These are phyloP conservation scores for Cymbopogon flexuosus DNA, from an alignment of 202 grass and related monocot species.

Conservation along the genomic window DNA sequence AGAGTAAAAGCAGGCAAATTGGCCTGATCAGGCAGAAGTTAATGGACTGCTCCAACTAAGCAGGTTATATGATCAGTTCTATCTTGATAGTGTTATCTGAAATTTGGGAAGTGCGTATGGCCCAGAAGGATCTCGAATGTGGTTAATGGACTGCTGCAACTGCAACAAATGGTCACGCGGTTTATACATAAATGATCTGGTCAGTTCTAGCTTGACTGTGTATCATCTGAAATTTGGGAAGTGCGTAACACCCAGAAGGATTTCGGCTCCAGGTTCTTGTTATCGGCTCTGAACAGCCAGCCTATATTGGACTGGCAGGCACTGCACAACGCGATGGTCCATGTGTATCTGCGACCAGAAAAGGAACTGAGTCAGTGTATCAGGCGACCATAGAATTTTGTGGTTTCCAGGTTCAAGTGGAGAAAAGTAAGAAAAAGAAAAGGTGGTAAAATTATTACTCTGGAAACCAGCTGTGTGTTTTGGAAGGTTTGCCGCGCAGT, in stretches of 20 bases:
- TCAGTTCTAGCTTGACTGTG: slow-evolving; percentile 28
- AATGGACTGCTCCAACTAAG: background rate
- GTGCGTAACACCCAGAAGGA: slow-evolving; percentile 89
- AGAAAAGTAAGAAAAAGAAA: background rate
- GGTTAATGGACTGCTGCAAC: background rate
- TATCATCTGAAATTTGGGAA: slow-evolving; percentile 57
- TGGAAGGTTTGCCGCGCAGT: slow-evolving; percentile 40
- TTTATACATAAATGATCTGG: background rate
- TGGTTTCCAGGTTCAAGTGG: background rate
- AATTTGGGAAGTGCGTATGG: slow-evolving; percentile 54
- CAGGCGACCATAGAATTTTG: slow-evolving; percentile 9
- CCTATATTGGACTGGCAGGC: slow-evolving; percentile 64
- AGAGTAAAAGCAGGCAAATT: background rate
- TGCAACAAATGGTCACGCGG: background rate
- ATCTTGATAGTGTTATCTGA: slow-evolving; percentile 48
- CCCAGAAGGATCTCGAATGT: slow-evolving; percentile 83
- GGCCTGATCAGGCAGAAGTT: background rate
- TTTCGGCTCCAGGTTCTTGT: slow-evolving; percentile 62
- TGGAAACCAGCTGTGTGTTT: slow-evolving; percentile 83
- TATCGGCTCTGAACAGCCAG: slow-evolving; percentile 61
- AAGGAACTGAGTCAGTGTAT: background rate
- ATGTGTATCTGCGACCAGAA: slow-evolving; percentile 56
- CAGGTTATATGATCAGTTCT: slow-evolving; percentile 19
- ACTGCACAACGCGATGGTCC: slow-evolving; percentile 57
- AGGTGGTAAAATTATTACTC: slow-evolving; percentile 33